A percentile compares a stretch with the other conserved stretches of the same genome.
These are phyloP conservation scores for Raddia guianensis DNA, from an alignment of 176 grass and related monocot species.

Conservation along the genomic window DNA sequence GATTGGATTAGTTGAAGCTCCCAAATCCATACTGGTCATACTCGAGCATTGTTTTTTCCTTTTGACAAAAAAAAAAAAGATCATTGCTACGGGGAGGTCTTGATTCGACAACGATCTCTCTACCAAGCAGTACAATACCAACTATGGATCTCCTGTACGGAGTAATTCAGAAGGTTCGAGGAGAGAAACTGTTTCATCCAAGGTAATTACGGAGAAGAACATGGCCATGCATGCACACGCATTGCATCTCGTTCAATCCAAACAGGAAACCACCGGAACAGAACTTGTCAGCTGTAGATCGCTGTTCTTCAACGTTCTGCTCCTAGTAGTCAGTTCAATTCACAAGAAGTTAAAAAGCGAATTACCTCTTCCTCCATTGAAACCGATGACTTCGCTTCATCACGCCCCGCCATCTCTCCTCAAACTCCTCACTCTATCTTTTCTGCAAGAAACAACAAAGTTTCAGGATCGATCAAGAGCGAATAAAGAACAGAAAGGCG, in stretches of 20 bases:
- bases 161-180: not conserved
- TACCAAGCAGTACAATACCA: not conserved
- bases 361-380: conserved; percentile 71
- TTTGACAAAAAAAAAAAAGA: not conserved
- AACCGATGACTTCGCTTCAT: conserved; percentile 49
- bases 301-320: not conserved
- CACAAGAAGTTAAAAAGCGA: not conserved
- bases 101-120: not conserved
- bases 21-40: not conserved
- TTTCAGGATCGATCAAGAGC: conserved; percentile 3
- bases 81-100: not conserved
- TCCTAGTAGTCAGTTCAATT: not conserved
- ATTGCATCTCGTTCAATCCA: not conserved
- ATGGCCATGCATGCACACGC: not conserved
- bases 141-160: not conserved
- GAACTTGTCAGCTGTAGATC: not conserved
- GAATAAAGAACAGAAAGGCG: not conserved
- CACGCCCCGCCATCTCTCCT: conserved; percentile 63
- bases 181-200: not conserved
- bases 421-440: conserved; percentile 21
- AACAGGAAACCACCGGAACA: not conserved
- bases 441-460: conserved; percentile 44
- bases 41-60: not conserved
- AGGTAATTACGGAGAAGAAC: not conserved
- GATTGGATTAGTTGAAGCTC: not conserved